phyloP scores from a whole-genome alignment of 2,329 filamentous ascomycete species.

The Aureobasidium vineae region DNA sequence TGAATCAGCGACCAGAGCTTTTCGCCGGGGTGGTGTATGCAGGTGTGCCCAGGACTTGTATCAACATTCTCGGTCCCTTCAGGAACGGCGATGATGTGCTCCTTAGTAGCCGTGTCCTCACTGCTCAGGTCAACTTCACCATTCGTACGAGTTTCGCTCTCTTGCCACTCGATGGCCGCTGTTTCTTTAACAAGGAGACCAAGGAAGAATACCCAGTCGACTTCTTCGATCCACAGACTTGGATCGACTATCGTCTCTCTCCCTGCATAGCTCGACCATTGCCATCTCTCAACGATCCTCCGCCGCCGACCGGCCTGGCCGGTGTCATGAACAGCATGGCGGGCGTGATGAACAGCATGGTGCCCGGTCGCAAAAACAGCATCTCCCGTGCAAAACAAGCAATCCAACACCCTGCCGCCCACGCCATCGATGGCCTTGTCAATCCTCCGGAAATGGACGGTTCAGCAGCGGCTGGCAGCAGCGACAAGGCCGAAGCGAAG shows the following conservation, averaged over 20 bases:
- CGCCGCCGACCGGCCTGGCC: constrained; percentile 42
- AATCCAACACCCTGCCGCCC: constrained; percentile 26
- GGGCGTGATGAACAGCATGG: constrained; percentile 41
- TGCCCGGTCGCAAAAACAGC: constrained; percentile 36
- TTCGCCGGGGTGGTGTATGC: constrained; percentile 85
- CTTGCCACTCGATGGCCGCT: constrained; percentile 80
- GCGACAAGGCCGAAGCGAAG: constrained; percentile 34
- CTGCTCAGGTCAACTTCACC: constrained; percentile 89
- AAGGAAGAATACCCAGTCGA: constrained; percentile 78
- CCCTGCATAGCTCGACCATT: constrained; percentile 71
- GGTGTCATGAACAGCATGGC: constrained; percentile 50
- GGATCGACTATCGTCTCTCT: constrained; percentile 74
- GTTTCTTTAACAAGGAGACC: constrained; percentile 80
- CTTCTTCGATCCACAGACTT: constrained; percentile 76
- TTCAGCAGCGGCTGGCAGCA: constrained; percentile 39
- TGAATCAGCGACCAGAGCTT: constrained; percentile 80
- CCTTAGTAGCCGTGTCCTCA: constrained; percentile 83
- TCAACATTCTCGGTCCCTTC: constrained; percentile 87
- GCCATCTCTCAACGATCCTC: constrained; percentile 50
- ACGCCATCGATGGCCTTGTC: constrained; percentile 32
- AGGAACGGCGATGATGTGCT: constrained; percentile 91
- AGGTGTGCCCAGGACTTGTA: constrained; percentile 77
- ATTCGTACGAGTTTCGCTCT: constrained; percentile 83
- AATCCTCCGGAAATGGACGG: constrained; percentile 35
- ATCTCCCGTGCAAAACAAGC: constrained; percentile 26